Evolutionary conservation across 2,329 filamentous ascomycete genomes (phyloP).

Genomic region (Beauveria rudraprayagi): DNA sequence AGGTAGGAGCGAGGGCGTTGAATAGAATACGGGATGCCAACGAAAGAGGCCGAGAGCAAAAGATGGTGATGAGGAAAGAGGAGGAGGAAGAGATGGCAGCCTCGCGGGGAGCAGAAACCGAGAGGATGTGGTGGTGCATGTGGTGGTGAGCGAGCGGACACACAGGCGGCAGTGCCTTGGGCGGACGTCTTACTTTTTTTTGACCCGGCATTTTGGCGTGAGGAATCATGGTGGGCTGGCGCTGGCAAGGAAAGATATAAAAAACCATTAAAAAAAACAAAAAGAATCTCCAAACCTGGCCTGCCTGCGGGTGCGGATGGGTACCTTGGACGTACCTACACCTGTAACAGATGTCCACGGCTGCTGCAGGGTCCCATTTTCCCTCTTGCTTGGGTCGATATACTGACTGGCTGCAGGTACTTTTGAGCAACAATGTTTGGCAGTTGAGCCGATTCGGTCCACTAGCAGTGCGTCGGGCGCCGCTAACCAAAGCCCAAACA

Average conservation of each 20-base stretch:
- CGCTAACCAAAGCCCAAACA: not conserved
- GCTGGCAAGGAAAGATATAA: too few relatives aligned
- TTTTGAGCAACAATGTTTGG: not conserved
- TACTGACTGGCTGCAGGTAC: too few relatives aligned
- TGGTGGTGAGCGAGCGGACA: not conserved
- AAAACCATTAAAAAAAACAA: too few relatives aligned
- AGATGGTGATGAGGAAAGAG: slow-evolving; percentile 1
- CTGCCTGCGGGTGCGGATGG: too few relatives aligned
- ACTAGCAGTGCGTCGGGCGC: not conserved
- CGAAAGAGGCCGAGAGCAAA: not conserved
- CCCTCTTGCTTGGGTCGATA: too few relatives aligned
- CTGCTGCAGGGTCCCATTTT: too few relatives aligned
- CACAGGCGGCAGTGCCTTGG: not conserved
- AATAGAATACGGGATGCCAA: not conserved
- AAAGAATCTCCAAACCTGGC: too few relatives aligned
- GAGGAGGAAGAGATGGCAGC: not conserved
- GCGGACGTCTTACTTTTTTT: not conserved
- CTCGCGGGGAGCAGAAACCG: not conserved
- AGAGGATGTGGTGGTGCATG: not conserved
- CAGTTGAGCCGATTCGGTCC: not conserved
- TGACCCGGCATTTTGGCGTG: not conserved
- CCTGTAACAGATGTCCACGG: too few relatives aligned
- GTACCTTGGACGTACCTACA: too few relatives aligned
- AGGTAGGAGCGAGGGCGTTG: not conserved
- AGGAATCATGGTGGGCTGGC: too few relatives aligned